These are phyloP conservation scores for Camellia sinensis DNA, from an alignment of 148 eudicot genomes.

Conservation along the genomic window DNA sequence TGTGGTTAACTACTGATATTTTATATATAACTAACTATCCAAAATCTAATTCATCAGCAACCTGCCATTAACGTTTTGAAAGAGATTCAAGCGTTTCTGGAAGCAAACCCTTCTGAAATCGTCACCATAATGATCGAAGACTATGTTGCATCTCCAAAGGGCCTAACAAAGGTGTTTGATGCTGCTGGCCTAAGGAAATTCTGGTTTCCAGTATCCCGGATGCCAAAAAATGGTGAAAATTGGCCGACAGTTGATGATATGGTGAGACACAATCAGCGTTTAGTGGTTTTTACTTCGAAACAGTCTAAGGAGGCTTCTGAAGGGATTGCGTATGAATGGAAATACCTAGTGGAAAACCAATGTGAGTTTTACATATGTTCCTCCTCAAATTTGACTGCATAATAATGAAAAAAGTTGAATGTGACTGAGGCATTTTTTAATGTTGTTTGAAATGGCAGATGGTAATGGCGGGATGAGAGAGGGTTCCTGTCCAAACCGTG, in stretches of 20 bases:
- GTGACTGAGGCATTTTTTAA: background rate
- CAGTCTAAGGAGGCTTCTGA: slow-evolving; percentile 72
- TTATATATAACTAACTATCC: slow-evolving; percentile 4
- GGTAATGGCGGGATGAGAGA: slow-evolving; percentile 67
- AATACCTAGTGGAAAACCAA: slow-evolving; percentile 82
- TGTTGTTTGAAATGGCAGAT: slow-evolving; percentile 42
- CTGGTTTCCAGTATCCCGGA: slow-evolving; percentile 84
- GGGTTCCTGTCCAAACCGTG: slow-evolving; percentile 78
- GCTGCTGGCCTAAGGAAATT: slow-evolving; percentile 81
- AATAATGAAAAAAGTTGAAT: background rate
- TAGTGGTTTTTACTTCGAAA: slow-evolving; percentile 88
- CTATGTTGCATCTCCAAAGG: slow-evolving; percentile 78
- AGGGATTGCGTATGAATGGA: slow-evolving; percentile 97
- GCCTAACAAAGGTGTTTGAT: slow-evolving; percentile 75
- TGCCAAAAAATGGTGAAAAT: slow-evolving; percentile 82
- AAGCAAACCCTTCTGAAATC: slow-evolving; percentile 69
- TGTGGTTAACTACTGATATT: background rate
- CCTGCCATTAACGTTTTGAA: slow-evolving; percentile 76
- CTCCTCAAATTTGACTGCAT: background rate
- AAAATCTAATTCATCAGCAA: slow-evolving; percentile 42
- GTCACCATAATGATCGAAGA: slow-evolving; percentile 88
- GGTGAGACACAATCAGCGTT: slow-evolving; percentile 67
- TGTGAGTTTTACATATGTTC: slow-evolving; percentile 47
- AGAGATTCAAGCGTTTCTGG: slow-evolving; percentile 70
- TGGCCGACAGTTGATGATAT: slow-evolving; percentile 94